Evolutionary conservation across 2,329 filamentous ascomycete species (phyloP).

Genomic region (Helminthosporium solani): DNA sequence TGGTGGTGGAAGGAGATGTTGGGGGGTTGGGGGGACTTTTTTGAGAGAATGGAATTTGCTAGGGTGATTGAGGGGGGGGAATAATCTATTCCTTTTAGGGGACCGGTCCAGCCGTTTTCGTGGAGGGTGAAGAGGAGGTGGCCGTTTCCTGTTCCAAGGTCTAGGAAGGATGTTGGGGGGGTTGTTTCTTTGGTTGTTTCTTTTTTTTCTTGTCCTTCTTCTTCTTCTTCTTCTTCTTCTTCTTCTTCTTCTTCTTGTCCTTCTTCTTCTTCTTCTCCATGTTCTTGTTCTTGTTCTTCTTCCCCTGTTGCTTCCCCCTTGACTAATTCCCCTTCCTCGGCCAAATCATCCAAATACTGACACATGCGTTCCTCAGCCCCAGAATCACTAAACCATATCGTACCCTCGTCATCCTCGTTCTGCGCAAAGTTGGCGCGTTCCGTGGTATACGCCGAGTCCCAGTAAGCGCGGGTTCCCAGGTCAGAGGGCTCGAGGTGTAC

Average conservation of each 20-base stretch:
- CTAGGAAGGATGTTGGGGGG: no score
- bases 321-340: slow-evolving; percentile 49
- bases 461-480: slow-evolving; percentile 75
- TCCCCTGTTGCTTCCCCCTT: slow-evolving; percentile 21
- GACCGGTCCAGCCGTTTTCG: slow-evolving; percentile 65
- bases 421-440: slow-evolving; percentile 70
- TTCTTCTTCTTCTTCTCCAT: no score
- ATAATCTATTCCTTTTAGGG: slow-evolving; percentile 87
- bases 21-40: slow-evolving; percentile 23
- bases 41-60: slow-evolving; percentile 61
- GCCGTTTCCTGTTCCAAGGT: slow-evolving; percentile 93
- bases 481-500: slow-evolving; percentile 67
- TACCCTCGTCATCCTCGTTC: slow-evolving; percentile 78
- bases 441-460: slow-evolving; percentile 66
- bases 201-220: slow-evolving; percentile 22
- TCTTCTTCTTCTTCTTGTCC: slow-evolving; percentile 49
- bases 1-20: slow-evolving; percentile 53
- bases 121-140: slow-evolving; percentile 82
- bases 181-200: slow-evolving; percentile 46
- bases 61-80: slow-evolving; percentile 72
- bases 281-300: slow-evolving; percentile 9
- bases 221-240: slow-evolving; percentile 33
- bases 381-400: slow-evolving; percentile 95
- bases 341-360: slow-evolving; percentile 58
- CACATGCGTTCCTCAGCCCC: slow-evolving; percentile 82